Percentiles rank a stretch among this genome's conserved stretches.
phyloP scores from a whole-genome alignment of 805 yeast genomes.

The Hanseniaspora lachancei region DNA sequence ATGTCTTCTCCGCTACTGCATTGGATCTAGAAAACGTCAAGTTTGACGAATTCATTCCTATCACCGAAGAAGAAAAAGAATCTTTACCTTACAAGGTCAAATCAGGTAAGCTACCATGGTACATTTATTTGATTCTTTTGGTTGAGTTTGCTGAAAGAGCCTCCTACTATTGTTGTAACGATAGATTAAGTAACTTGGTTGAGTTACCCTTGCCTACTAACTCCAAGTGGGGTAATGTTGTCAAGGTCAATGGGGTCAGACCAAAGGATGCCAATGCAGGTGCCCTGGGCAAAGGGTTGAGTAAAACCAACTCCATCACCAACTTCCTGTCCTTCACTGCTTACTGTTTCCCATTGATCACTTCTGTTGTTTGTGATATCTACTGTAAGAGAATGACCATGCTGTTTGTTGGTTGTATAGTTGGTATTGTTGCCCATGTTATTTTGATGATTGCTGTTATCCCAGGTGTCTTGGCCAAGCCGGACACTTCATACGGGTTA shows the following conservation, averaged over 20 bases:
- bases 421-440: slow-evolving; percentile 51
- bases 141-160: slow-evolving; percentile 75
- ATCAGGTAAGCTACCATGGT: slow-evolving; percentile 30
- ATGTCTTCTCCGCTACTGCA: background rate
- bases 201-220: slow-evolving; percentile 36
- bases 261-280: slow-evolving; percentile 29
- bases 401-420: slow-evolving; percentile 43
- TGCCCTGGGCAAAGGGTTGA: slow-evolving; percentile 45
- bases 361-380: slow-evolving; percentile 65
- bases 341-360: slow-evolving; percentile 64
- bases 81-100: slow-evolving; percentile 53
- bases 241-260: slow-evolving; percentile 11
- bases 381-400: slow-evolving; percentile 61
- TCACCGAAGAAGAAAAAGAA: slow-evolving; percentile 35
- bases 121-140: slow-evolving; percentile 41
- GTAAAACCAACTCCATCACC: slow-evolving; percentile 60
- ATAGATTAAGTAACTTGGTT: slow-evolving; percentile 71
- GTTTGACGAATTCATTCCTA: slow-evolving; percentile 25
- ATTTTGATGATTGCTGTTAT: slow-evolving; percentile 57
- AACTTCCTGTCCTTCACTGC: slow-evolving; percentile 74
- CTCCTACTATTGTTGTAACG: slow-evolving; percentile 64
- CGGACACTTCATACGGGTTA: slow-evolving; percentile 49
- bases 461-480: slow-evolving; percentile 39
- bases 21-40: slow-evolving; percentile 5
- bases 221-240: slow-evolving; percentile 25